Evolutionary conservation across 2,329 filamentous ascomycete genomes (phyloP).

Genomic region (Pyricularia pennisetigena): DNA sequence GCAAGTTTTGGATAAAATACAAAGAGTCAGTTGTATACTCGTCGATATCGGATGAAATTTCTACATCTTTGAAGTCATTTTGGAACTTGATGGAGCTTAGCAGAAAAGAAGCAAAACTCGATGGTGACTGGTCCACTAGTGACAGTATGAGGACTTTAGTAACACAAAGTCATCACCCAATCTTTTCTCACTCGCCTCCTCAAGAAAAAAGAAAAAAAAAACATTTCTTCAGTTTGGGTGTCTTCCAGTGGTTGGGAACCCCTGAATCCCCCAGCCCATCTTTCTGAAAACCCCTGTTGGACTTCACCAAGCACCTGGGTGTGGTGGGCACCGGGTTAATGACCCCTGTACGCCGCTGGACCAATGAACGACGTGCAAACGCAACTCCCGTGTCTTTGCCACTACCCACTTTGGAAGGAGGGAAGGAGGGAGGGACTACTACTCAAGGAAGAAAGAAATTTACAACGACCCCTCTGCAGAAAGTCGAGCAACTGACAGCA

Average conservation of each 20-base stretch:
- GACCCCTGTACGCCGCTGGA: background rate
- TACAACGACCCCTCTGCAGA: background rate
- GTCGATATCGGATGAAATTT: background rate
- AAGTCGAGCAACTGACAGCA: background rate
- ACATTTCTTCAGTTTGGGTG: background rate
- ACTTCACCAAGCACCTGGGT: background rate
- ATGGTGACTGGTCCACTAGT: too few relatives aligned
- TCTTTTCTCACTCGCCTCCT: background rate
- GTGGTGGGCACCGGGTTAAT: background rate
- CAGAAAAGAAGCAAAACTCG: background rate
- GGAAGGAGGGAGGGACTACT: background rate
- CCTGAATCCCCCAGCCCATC: background rate
- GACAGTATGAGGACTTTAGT: too few relatives aligned
- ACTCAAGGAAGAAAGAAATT: background rate
- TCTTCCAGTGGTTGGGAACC: background rate
- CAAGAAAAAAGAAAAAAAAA: background rate
- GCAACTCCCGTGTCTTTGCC: background rate
- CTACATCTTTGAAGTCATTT: background rate
- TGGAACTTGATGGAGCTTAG: background rate
- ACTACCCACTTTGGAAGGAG: background rate
- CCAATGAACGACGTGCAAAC: background rate
- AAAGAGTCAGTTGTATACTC: background rate
- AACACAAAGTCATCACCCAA: too few relatives aligned
- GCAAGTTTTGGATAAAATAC: background rate
- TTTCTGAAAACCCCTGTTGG: background rate